Base-by-base conservation (phyloP, 768 basidiomycete species). In the Gloeostereum incarnatum region DNA sequence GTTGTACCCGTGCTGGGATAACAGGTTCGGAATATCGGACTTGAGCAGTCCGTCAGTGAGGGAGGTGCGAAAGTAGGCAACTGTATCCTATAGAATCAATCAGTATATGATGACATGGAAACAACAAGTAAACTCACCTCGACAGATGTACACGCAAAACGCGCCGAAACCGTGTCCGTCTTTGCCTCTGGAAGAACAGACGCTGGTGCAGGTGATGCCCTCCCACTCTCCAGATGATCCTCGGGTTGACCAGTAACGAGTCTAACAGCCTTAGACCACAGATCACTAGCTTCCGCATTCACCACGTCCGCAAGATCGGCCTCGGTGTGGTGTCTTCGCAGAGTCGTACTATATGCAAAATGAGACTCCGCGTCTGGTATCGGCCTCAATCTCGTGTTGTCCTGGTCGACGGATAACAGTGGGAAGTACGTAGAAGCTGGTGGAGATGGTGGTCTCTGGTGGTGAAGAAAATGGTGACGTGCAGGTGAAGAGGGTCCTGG, bases 371-470 rank as follows among this genome's bases (percentile, higher is more conserved):
- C 83, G 36, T 76, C 78, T 0, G 81, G 66, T 0, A 74, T 66
- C 0, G 80, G 75, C 23, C 74, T 67, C 7, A 79, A 63, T 44
- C 74, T 68, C 10, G 62, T 58, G 33, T 60, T 57, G 31, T 63
- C 52, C 57, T 58, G 45, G 45, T 74, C 65, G 38, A 60, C 63
- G 14, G 72, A 65, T 22, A 77, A 68, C 1, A 73, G 55, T 0
- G 81, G 70, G 49, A 89, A 90, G 57, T 89, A 89, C 1, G 83
- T 70, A 2, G 86, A 87, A 0, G 87, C 87, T 0, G 87, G 87
- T 2, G 85, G 87, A 5, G 83, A 84, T 2, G 66, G 66, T 1
- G 53, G 42, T 34, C 66, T 54, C 27, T 41, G 46, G 27, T n/a
- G n/a, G n/a, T n/a, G n/a, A n/a, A n/a, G n/a, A n/a, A n/a, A n/a